Conservation (phyloP, 768 basidiomycete species). For the Psilocybe azurescens region DNA sequence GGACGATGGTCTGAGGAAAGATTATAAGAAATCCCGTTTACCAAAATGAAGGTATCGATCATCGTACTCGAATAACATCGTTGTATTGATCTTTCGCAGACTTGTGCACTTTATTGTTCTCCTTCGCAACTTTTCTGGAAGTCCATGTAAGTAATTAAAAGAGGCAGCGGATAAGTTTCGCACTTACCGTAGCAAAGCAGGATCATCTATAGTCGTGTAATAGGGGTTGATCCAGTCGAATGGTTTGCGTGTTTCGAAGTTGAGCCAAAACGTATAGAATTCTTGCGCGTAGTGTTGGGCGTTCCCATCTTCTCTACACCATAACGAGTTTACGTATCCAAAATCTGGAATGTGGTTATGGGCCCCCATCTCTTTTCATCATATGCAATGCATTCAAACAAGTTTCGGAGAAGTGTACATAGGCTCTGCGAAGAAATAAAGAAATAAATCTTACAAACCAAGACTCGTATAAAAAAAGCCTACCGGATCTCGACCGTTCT, state of each 20-base stretch:
- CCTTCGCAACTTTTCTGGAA: not conserved
- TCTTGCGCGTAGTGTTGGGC: constrained; percentile 16
- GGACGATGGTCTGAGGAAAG: too few species aligned
- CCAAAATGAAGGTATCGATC: not conserved
- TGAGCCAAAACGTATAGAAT: constrained; percentile 30
- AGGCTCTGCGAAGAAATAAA: constrained; percentile 12
- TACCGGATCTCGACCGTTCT: not conserved
- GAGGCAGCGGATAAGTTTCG: not conserved
- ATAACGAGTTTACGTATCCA: constrained; percentile 22
- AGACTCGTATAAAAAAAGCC: not conserved
- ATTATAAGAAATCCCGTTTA: too few species aligned
- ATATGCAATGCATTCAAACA: constrained; percentile 29
- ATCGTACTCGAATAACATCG: not conserved
- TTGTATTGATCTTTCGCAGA: not conserved
- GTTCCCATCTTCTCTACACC: constrained; percentile 17
- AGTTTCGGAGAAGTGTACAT: constrained; percentile 23
- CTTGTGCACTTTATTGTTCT: not conserved
- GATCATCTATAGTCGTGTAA: not conserved
- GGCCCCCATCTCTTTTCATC: constrained; percentile 27
- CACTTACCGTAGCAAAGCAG: not conserved
- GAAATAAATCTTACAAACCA: not conserved
- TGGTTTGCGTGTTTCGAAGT: constrained; percentile 27
- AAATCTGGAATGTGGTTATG: constrained; percentile 17
- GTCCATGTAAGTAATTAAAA: not conserved
- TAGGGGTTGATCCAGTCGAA: constrained; percentile 28